Evolutionary conservation across 177 flowering plant species (phyloP), one percentile per base, ranked within the genome.

Genomic region (Tripterygium wilfordii): DNA sequence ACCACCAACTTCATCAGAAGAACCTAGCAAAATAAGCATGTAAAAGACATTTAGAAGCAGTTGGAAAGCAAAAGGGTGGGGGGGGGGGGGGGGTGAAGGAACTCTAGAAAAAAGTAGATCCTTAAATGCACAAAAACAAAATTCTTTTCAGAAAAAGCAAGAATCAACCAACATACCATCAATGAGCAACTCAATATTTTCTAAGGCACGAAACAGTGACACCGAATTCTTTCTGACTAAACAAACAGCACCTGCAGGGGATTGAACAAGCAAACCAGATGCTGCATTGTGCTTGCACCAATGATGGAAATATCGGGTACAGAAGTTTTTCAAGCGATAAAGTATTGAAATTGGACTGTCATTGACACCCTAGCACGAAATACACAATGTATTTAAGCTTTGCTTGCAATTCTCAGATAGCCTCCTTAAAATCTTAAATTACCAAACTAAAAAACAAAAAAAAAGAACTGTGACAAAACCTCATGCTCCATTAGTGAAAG

Each of bases 261-360:
- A 53, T 14, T 84, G 88, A 54, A 78, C 56, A 53, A 85, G 56
- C 56, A 92, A 65, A 63, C 82, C 69, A 60, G 46, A 72, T 10
- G 85, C 79, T 43, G 56, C 58, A 65, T 72, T 82, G 63, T 56
- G 68, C 61, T 62, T 80, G 72, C 89, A 82, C 96, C 98, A 92
- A 50, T 78, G 39, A 37, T 75, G 68, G 51, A 83, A 73, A 70
- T 85, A 86, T n/a, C 75, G 77, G 3, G 60, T 15, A 54, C 81
- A 75, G 46, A 92, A 79, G 5, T 46, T 61, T 63, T 76, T 86
- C 98, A 96, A 88, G 52, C 71, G 64, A 57, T 60, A 62, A 49
- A 63, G 66, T 22, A 74, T 33, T 32, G 92, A 82, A 20, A 60
- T 32, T 46, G 77, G 71, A 66, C 74, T 78, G 45, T 58, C 79